phyloP scores from a whole-genome alignment of 768 basidiomycete genomes.

The Leucocoprinus sp. region DNA sequence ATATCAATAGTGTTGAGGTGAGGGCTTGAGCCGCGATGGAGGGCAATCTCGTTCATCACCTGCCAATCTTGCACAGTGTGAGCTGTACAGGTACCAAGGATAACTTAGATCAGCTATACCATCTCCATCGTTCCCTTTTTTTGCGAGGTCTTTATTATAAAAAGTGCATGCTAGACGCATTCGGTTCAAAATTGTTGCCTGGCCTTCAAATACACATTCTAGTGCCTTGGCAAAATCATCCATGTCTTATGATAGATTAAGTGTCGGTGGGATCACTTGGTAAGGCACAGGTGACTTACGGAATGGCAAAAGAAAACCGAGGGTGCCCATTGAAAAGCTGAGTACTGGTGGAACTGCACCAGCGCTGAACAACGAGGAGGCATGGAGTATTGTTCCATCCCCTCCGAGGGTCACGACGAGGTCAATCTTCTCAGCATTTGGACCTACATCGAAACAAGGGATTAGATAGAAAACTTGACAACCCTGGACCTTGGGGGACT shows the following conservation, averaged over 20 bases:
- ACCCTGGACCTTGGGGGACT: constrained; percentile 13
- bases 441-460: constrained; percentile 22
- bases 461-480: not conserved
- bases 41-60: constrained; percentile 94
- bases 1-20: constrained; percentile 92
- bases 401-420: constrained; percentile 89
- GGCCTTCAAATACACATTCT: constrained; percentile 70
- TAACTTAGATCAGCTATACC: constrained; percentile 30
- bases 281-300: constrained; percentile 44
- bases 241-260: constrained; percentile 51
- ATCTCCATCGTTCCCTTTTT: constrained; percentile 49
- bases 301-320: constrained; percentile 91
- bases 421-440: constrained; percentile 59
- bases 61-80: constrained; percentile 61
- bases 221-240: constrained; percentile 79
- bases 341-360: constrained; percentile 91
- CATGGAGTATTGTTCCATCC: constrained; percentile 91
- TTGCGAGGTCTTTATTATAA: constrained; percentile 49
- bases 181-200: constrained; percentile 74
- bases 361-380: constrained; percentile 81
- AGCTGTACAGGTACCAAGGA: not conserved
- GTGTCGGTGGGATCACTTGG: not conserved
- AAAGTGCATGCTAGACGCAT: constrained; percentile 87
- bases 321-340: constrained; percentile 87
- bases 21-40: constrained; percentile 87